Evolutionary conservation across 208 protist species (phyloP).

Genomic region (Trypanosoma lewisi): DNA sequence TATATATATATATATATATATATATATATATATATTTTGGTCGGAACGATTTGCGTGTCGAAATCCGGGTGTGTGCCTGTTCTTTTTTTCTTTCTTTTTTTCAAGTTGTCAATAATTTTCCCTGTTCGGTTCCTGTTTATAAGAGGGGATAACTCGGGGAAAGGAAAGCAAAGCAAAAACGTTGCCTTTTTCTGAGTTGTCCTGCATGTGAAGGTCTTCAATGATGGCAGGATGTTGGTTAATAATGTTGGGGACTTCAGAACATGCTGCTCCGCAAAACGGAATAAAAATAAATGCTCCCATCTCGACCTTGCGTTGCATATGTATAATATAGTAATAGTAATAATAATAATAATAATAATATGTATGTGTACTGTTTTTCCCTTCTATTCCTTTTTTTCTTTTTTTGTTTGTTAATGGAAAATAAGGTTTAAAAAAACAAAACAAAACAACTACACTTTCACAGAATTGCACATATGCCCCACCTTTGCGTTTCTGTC

Average conservation of each 20-base stretch:
- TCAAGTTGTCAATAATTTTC: neutral
- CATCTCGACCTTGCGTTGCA: too few species aligned
- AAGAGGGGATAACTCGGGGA: neutral
- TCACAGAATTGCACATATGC: slow-evolving; percentile 47
- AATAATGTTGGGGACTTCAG: neutral
- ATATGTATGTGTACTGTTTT: neutral
- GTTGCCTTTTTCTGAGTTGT: too few species aligned
- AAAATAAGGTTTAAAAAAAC: slow-evolving; percentile 4
- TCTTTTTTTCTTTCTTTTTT: slow-evolving; percentile 8
- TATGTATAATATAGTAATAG: too few species aligned
- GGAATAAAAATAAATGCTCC: too few species aligned
- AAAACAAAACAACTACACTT: slow-evolving; percentile 10
- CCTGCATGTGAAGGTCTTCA: too few species aligned
- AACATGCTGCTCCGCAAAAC: too few species aligned
- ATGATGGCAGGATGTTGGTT: too few species aligned
- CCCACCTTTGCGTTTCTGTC: slow-evolving; percentile 89
- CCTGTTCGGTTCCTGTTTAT: neutral
- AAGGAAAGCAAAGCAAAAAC: neutral
- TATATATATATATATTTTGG: too few species aligned
- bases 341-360: slow-evolving; percentile 12
- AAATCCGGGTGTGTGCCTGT: neutral
- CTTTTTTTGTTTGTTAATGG: neutral
- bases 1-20: slow-evolving; percentile 5
- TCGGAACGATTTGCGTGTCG: too few species aligned
- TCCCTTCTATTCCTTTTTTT: slow-evolving; percentile 7